Base-by-base conservation (phyloP, 2,329 filamentous ascomycete species). In the Didymella arachidicola region DNA sequence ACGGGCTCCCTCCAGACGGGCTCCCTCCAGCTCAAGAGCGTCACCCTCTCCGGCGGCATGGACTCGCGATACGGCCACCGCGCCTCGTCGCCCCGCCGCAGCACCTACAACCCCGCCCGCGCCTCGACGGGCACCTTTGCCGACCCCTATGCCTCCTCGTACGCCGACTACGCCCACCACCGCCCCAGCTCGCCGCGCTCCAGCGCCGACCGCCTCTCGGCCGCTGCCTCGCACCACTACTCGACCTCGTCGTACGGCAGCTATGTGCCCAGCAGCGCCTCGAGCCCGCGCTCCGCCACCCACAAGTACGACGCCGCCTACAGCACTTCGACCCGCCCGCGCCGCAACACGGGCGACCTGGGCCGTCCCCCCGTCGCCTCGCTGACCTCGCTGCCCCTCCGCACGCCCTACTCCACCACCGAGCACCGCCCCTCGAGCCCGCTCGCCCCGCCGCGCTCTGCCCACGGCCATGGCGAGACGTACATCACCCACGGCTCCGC, bases 291-390 rank as follows among this genome's bases (percentile, higher is more conserved):
- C 26, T 43, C 64, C 6, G 65, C 59, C 44, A 71, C 60, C 48
- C 54, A 70, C 65, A 77, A 76, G 49, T 79, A 79, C 66, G 79
- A 81, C 62, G 70, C 77, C 8, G 45, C 14, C 47, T 82, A 82
- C 71, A 71, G 76, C 7, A 16, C 34, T 3, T 27, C 34, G 1
- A 77, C 79, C 44, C 73, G 81, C 57, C 80, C 80, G 4, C 77
- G 81, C 32, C 73, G 80, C 7, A 80, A 79, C 41, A 82, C 80
- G 7, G 73, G 77, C 63, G 79, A 72, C 56, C 68, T 62, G 54
- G 63, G 59, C 62, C 66, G 74, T 52, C 76, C 79, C 16, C 76
- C 77, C 1, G 66, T 71, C 53, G 77, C 76, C 43, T 65, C 57
- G 58, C 68, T 53, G 53, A 64, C 68, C 18, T 66, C 68, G 11